A percentile compares a stretch with the other conserved stretches of the same genome.
phyloP scores from a whole-genome alignment of 2,329 filamentous ascomycete species.

The Pleomassaria siparia region DNA sequence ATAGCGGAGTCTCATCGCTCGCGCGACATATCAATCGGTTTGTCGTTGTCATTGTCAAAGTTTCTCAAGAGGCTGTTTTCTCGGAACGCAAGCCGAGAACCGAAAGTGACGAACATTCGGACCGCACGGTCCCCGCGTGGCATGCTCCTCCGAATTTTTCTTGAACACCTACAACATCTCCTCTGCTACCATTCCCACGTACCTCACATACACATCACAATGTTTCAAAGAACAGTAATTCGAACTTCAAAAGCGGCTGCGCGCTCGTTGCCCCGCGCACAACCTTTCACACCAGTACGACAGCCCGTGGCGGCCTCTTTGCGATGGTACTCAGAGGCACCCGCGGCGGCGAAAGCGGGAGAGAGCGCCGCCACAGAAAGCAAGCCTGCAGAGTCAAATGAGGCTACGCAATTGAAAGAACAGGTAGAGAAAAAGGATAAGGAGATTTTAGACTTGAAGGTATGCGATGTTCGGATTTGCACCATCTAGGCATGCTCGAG shows the following conservation, averaged over 20 bases:
- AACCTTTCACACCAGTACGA: conserved; percentile 42
- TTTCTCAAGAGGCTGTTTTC: not conserved
- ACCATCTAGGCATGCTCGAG: too few species aligned
- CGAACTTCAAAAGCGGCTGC: conserved; percentile 49
- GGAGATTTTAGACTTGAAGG: conserved; percentile 82
- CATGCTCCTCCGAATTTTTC: conserved; percentile 4
- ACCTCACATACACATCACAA: conserved; percentile 29
- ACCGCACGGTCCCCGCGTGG: conserved; percentile 19
- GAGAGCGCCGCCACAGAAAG: conserved; percentile 43
- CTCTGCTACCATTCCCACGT: not conserved
- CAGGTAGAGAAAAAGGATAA: conserved; percentile 72
- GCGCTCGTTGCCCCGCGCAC: conserved; percentile 40
- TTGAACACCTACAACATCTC: not conserved
- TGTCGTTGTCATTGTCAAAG: too few species aligned
- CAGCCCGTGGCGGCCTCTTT: conserved; percentile 30
- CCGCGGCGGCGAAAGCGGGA: conserved; percentile 43
- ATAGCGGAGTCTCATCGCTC: not conserved
- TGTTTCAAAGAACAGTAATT: conserved; percentile 55
- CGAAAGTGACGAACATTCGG: conserved; percentile 17
- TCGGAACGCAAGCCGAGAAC: conserved; percentile 26
- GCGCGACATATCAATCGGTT: too few species aligned
- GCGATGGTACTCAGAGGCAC: conserved; percentile 53
- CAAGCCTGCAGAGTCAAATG: conserved; percentile 49
- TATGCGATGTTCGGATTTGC: conserved; percentile 39
- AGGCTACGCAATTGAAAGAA: conserved; percentile 52